A percentile compares a stretch with the other conserved stretches of the same genome.
phyloP scores from a whole-genome alignment of 169 alveolate species.

The Miamiensis avidus region DNA sequence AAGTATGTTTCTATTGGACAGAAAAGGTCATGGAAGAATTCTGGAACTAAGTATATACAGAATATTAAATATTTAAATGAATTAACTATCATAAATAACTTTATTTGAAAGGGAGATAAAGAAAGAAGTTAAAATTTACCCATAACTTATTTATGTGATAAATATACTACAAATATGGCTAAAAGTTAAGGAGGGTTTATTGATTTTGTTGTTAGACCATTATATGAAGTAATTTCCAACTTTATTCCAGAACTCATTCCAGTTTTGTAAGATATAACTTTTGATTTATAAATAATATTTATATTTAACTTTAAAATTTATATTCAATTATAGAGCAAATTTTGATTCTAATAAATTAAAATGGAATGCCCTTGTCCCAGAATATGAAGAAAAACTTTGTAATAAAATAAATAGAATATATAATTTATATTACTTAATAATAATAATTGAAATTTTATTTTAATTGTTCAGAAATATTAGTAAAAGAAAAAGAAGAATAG shows the following conservation, averaged over 20 bases:
- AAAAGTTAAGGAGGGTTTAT: conserved; percentile 44
- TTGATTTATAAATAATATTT: no score
- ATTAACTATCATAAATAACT: neutral
- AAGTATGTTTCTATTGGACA: conserved; percentile 37
- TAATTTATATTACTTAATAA: no score
- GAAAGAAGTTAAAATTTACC: conserved; percentile 27
- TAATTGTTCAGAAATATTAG: no score
- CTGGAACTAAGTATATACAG: conserved; percentile 14
- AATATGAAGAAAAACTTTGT: conserved; percentile 16
- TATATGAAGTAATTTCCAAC: conserved; percentile 24
- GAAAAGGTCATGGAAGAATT: conserved; percentile 32
- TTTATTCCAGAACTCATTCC: conserved; percentile 27
- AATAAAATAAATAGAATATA: no score
- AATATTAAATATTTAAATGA: neutral
- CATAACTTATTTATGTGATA: conserved; percentile 36
- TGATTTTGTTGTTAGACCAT: conserved; percentile 44
- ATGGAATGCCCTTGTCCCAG: conserved; percentile 7
- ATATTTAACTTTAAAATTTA: no score
- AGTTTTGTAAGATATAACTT: no score
- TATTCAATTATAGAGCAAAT: no score
- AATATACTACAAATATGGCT: conserved; percentile 35
- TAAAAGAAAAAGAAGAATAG: no score
- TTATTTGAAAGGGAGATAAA: conserved; percentile 27
- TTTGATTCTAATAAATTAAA: conserved; percentile 3
- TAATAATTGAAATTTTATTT: no score